These are phyloP conservation scores for Lithospermum erythrorhizon DNA, from an alignment of 257 asterid species.

Conservation along the genomic window DNA sequence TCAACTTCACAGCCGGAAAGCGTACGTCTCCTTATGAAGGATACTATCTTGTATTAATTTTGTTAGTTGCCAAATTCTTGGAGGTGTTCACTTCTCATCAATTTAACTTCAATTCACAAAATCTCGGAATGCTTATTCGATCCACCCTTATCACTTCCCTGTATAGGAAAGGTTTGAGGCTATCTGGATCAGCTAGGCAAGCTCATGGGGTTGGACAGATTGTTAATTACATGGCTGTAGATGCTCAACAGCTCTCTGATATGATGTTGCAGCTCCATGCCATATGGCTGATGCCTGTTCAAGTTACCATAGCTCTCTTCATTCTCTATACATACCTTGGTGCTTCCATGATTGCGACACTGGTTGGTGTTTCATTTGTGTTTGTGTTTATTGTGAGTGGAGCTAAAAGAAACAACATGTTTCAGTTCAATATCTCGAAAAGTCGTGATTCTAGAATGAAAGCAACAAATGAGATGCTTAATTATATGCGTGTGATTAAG, in stretches of 20 bases:
- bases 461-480: constrained; percentile 92
- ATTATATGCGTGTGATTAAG: constrained; percentile 79
- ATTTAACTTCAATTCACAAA: constrained; percentile 75
- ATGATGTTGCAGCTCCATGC: constrained; percentile 88
- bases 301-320: constrained; percentile 50
- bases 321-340: constrained; percentile 61
- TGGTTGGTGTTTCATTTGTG: constrained; percentile 35
- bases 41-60: constrained; percentile 53
- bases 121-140: constrained; percentile 80
- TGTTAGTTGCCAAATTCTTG: constrained; percentile 52
- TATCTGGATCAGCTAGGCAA: constrained; percentile 81
- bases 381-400: constrained; percentile 44
- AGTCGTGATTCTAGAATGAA: constrained; percentile 82
- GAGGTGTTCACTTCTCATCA: constrained; percentile 83
- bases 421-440: constrained; percentile 61
- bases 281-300: constrained; percentile 88
- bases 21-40: constrained; percentile 54
- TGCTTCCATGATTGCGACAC: constrained; percentile 36
- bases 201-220: constrained; percentile 91
- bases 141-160: constrained; percentile 66
- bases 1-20: constrained; percentile 54
- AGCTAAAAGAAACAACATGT: constrained; percentile 44
- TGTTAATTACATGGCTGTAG: constrained; percentile 96
- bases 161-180: constrained; percentile 67
- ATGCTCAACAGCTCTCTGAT: constrained; percentile 89